Evolutionary conservation across 257 asterid species (phyloP), one percentile per base, ranked within the genome.

Genomic region (Fraxinus cuspidata): DNA sequence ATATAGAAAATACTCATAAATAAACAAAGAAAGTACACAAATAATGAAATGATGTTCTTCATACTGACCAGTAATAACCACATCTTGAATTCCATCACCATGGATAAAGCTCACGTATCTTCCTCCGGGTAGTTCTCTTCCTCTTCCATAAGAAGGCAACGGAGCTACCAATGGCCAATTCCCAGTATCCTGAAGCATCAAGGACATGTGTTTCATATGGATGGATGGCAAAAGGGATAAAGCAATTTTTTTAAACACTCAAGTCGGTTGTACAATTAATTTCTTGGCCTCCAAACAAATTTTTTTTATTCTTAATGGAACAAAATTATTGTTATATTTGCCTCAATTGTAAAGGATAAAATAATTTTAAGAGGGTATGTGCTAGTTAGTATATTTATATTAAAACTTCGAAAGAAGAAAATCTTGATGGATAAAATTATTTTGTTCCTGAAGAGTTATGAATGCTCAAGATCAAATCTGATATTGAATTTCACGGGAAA

Each of bases 91-190:
- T 49, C 98, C 96, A 74, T 96, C 83, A 18, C 99, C 98, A 66
- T 93, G 96, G 84, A 96, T 86, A 84, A 95, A 93, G 91, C 98
- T 93, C 83, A 84, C 79, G 81, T 95, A 95, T 88, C 99, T 87
- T 82, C 92, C 96, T 53, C 99, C 99, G 6, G 98, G 98, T 35
- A 84, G 88, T 82, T 95, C 99, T 85, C 98, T 86, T 80, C 99
- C 99, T 86, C 98, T 89, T 79, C 99, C 99, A 75, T 95, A 95
- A 29, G 98, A 95, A 66, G 97, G 97, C 87, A 95, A 82, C 5
- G 99, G 99, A 13, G 88, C 89, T 74, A 95, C 25, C 44, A 95
- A 87, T 40, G 99, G 97, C 99, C 99, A 95, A 2, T 83, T 47
- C 42, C 9, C 60, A 28, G 90, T 82, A 81, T 90, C 89, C 98